Evolutionary conservation across 106 monocot genomes (phyloP).

Genomic region (Ottelia alismoides): DNA sequence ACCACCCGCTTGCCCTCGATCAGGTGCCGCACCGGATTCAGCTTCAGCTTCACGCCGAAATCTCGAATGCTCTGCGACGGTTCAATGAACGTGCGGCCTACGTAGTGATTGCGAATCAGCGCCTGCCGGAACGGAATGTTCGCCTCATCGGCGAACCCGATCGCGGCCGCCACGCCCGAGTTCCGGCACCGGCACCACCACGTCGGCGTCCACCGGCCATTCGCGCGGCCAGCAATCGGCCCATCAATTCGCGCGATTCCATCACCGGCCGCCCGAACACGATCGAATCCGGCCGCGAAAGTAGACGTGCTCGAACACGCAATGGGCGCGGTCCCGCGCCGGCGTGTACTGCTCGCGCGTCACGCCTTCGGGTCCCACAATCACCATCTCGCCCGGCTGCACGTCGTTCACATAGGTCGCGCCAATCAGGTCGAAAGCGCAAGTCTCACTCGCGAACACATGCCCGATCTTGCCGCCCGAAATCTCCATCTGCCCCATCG

Average conservation of each 20-base stretch:
- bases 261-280: conserved; percentile 53
- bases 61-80: too few species aligned
- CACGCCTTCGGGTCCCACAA: conserved; percentile 23
- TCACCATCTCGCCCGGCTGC: neutral
- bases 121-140: conserved; percentile 60
- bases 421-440: conserved; percentile 43
- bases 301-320: conserved; percentile 80
- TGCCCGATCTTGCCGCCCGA: conserved; percentile 19
- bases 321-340: too few species aligned
- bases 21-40: conserved; percentile 38
- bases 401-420: conserved; percentile 22
- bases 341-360: conserved; percentile 29
- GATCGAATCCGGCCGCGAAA: conserved; percentile 63
- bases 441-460: conserved; percentile 48
- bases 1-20: conserved; percentile 52
- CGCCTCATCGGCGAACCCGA: conserved; percentile 31
- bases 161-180: conserved; percentile 62
- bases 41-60: conserved; percentile 61
- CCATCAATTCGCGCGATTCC: conserved; percentile 24
- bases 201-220: conserved; percentile 47
- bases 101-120: conserved; percentile 63
- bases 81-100: conserved; percentile 66
- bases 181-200: conserved; percentile 75
- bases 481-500: conserved; percentile 32
- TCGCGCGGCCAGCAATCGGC: conserved; percentile 42